Conservation (phyloP, 805 yeast genomes). For the Ogataea pignaliae region DNA sequence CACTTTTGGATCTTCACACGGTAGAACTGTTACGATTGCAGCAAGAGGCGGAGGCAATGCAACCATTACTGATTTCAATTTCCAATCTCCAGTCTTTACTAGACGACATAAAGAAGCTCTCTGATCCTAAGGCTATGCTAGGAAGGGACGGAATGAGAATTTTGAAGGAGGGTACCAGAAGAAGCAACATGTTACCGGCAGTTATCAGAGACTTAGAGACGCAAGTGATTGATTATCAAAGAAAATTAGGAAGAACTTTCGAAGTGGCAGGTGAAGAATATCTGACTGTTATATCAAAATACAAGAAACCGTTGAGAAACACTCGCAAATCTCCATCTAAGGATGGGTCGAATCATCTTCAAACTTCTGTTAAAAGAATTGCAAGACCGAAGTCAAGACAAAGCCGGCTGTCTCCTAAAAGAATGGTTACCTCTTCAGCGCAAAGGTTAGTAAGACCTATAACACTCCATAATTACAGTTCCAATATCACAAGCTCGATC, state of each 20-base stretch:
- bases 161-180: constrained; percentile 67
- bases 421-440: not conserved
- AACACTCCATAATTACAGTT: too few species aligned
- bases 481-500: constrained; percentile 11
- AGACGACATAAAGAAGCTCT: not conserved
- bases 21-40: constrained; percentile 32
- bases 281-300: constrained; percentile 27
- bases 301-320: constrained; percentile 17
- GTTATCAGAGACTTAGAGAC: constrained; percentile 47
- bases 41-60: not conserved
- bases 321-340: constrained; percentile 14
- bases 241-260: constrained; percentile 33
- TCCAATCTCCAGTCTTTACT: not conserved
- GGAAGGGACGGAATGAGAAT: constrained; percentile 76
- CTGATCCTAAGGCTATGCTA: constrained; percentile 57
- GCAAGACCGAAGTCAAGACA: constrained; percentile 13
- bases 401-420: not conserved
- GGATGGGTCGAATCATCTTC: not conserved
- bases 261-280: constrained; percentile 48
- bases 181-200: constrained; percentile 65
- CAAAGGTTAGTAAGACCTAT: constrained; percentile 1
- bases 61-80: not conserved
- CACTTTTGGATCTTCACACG: constrained; percentile 59
- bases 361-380: not conserved
- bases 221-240: constrained; percentile 47